phyloP scores from a whole-genome alignment of 2,329 filamentous ascomycete species.

The Pseudocercospora vitis region DNA sequence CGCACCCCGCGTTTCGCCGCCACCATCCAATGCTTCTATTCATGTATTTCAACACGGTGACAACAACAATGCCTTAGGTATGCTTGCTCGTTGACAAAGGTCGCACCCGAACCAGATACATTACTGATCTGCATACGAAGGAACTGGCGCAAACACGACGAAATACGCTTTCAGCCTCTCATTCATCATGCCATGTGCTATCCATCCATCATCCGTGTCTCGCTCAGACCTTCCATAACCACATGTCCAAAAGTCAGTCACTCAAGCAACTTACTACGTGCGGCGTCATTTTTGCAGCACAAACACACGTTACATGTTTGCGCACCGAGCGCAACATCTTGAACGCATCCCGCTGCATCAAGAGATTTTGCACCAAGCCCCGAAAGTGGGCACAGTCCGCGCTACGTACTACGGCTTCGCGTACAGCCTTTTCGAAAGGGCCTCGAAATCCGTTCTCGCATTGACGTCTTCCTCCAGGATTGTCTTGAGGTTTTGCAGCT shows the following conservation, averaged over 20 bases:
- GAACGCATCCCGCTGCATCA: background rate
- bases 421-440: conserved; percentile 31
- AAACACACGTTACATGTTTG: too few species aligned
- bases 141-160: background rate
- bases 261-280: too few species aligned
- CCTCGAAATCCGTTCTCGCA: conserved; percentile 59
- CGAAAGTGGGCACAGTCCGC: background rate
- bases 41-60: too few species aligned
- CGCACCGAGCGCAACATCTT: too few species aligned
- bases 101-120: too few species aligned
- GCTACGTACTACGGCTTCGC: background rate
- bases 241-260: too few species aligned
- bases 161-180: background rate
- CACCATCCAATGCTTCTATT: too few species aligned
- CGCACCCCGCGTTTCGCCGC: background rate
- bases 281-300: background rate
- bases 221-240: too few species aligned
- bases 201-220: too few species aligned
- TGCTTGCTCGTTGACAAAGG: too few species aligned
- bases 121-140: background rate
- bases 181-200: too few species aligned
- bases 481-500: conserved; percentile 71
- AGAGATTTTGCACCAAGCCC: background rate
- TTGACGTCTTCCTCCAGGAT: conserved; percentile 67
- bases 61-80: too few species aligned